Percentiles rank a stretch among this genome's conserved stretches.
phyloP scores from a whole-genome alignment of 2,329 filamentous ascomycete species.

The Kalaharituber pfeilii region DNA sequence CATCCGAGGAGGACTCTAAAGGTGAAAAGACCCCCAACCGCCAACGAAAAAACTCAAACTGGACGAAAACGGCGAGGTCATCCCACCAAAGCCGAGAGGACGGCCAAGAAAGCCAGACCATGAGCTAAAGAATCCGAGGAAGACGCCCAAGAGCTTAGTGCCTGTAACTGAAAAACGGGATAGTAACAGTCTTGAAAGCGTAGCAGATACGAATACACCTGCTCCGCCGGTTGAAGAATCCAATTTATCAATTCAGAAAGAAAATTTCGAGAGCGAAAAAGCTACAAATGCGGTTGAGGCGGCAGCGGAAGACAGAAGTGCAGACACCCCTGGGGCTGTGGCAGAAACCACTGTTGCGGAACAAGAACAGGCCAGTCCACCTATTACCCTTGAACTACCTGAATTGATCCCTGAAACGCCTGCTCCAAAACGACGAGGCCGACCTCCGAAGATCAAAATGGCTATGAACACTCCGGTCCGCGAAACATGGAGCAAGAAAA shows the following conservation, averaged over 20 bases:
- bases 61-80: neutral
- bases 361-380: too few relatives aligned
- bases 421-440: constrained; percentile 13
- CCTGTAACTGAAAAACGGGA: too few relatives aligned
- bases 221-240: neutral
- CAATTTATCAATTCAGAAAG: neutral
- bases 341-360: neutral
- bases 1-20: neutral
- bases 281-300: neutral
- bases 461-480: neutral
- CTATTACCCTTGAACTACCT: neutral
- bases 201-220: neutral
- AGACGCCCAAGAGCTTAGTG: neutral
- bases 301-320: neutral
- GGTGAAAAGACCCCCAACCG: neutral
- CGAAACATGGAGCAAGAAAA: neutral
- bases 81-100: neutral
- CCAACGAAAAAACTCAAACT: neutral
- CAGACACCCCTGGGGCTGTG: neutral
- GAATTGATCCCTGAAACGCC: neutral
- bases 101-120: neutral
- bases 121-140: neutral
- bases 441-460: constrained; percentile 5
- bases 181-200: too few relatives aligned
- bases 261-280: neutral